phyloP scores from a whole-genome alignment of 768 basidiomycete genomes.

The Cystobasidium ongulense region DNA sequence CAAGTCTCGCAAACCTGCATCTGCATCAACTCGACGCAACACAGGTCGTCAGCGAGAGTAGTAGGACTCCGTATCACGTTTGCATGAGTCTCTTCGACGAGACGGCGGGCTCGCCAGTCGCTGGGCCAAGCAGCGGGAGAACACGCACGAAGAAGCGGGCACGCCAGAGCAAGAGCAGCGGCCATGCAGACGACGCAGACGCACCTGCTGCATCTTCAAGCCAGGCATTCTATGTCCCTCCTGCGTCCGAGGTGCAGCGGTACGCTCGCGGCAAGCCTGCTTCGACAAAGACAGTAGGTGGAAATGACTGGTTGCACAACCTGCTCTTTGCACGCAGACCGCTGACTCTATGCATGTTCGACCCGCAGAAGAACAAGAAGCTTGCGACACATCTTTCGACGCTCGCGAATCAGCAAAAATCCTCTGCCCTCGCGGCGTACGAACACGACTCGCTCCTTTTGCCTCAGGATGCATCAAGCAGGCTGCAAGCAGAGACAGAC shows the following conservation, averaged over 20 bases:
- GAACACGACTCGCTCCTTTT: constrained; percentile 51
- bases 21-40: too few relatives aligned
- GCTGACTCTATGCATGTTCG: too few relatives aligned
- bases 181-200: not conserved
- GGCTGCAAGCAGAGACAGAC: constrained; percentile 64
- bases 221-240: not conserved
- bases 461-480: constrained; percentile 61
- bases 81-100: not conserved
- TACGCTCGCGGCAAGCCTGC: not conserved
- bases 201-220: not conserved
- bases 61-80: not conserved
- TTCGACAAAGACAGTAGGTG: not conserved
- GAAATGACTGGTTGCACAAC: not conserved
- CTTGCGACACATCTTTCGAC: constrained; percentile 23
- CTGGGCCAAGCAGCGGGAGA: not conserved
- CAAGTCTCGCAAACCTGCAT: too few relatives aligned
- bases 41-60: too few relatives aligned
- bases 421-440: constrained; percentile 23
- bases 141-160: not conserved
- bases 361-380: constrained; percentile 25
- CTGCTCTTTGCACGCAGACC: not conserved
- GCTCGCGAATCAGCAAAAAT: constrained; percentile 33
- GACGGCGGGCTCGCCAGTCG: not conserved
- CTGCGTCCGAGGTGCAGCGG: not conserved
- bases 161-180: not conserved